Evolutionary conservation across 2,329 filamentous ascomycete genomes (phyloP), one percentile per base, ranked within the genome.

Genomic region (Cercospora canescens): DNA sequence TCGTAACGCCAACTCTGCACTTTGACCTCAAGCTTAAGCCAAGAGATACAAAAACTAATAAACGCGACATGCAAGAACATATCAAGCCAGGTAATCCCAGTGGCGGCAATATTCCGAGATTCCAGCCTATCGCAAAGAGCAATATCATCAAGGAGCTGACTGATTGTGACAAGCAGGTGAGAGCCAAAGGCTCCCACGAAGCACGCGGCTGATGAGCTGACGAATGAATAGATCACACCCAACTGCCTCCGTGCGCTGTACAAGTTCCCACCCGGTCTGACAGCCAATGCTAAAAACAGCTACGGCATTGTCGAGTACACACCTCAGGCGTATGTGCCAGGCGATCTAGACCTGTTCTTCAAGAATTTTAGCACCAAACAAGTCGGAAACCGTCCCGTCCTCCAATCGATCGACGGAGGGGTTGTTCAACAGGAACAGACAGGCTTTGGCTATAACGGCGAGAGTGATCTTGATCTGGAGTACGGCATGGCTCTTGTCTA

Each of bases 1-100:
- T 86, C 73, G 81, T 88, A 39, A 87, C 82, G 0, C 85, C 85
- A 0, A 85, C 84, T 16, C 81, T 86, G 68, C 85, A 84, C 67
- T 78, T 87, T 21, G 68, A 67, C 52, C 62, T 64, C 45, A 66
- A 73, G 54, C 67, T 63, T 45, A 41, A 37, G 24, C 54, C 57
- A 61, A 65, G 32, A 62, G 39, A 26, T 54, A 63, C 39, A 14
- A 60, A 63, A 3, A 39, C 70, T 4, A 62, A 71, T 35, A 71
- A 73, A 67, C 67, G 72, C 28, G 67, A 62, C 9, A 58, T 67
- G 18, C n/a, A 26, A 34, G 32, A 62, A 30, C 48, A 62, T 24
- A 24, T 62, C 34, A 62, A 45, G 11, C 60, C 60, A 4, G 60
- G 60, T 2, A 62, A 39, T 62, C 67, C 62, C 37, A 68, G 62